phyloP scores from a whole-genome alignment of 1,284 basidiomycete genomes.

The Leccinum idahoense region DNA sequence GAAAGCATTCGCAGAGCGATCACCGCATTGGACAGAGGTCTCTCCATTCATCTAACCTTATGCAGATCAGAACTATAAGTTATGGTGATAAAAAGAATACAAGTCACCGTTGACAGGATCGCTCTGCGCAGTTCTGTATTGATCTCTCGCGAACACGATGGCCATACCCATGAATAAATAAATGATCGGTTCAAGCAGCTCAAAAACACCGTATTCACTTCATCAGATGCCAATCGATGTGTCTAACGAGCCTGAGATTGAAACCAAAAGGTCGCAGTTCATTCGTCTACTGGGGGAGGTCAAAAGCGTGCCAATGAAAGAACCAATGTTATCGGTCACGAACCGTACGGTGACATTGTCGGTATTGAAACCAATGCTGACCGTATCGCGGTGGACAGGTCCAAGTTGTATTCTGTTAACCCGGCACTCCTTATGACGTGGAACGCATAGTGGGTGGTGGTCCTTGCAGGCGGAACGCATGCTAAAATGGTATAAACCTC shows the following conservation, averaged over 20 bases:
- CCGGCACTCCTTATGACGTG: constrained; percentile 37
- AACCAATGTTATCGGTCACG: constrained; percentile 32
- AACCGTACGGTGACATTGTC: constrained; percentile 41
- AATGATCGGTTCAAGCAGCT: neutral
- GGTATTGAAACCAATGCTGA: constrained; percentile 26
- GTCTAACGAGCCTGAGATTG: constrained; percentile 14
- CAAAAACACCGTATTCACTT: constrained; percentile 10
- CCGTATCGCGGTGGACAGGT: constrained; percentile 36
- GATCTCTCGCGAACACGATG: constrained; percentile 35
- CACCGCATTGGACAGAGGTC: constrained; percentile 9
- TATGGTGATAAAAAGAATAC: neutral
- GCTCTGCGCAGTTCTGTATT: constrained; percentile 15
- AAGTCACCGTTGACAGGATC: constrained; percentile 15
- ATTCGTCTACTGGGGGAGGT: neutral
- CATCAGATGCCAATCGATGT: constrained; percentile 30
- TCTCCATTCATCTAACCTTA: constrained; percentile 4
- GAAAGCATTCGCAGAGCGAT: neutral
- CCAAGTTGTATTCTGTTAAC: constrained; percentile 35
- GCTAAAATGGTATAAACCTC: constrained; percentile 12
- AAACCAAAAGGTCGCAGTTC: constrained; percentile 7
- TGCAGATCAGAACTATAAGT: neutral
- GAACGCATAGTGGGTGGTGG: constrained; percentile 35
- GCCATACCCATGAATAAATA: constrained; percentile 31
- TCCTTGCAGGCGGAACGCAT: constrained; percentile 43
- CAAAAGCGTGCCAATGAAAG: constrained; percentile 23